These are phyloP conservation scores for Colletotrichum somersetense DNA, from an alignment of 2,329 filamentous ascomycete species.

Conservation along the genomic window DNA sequence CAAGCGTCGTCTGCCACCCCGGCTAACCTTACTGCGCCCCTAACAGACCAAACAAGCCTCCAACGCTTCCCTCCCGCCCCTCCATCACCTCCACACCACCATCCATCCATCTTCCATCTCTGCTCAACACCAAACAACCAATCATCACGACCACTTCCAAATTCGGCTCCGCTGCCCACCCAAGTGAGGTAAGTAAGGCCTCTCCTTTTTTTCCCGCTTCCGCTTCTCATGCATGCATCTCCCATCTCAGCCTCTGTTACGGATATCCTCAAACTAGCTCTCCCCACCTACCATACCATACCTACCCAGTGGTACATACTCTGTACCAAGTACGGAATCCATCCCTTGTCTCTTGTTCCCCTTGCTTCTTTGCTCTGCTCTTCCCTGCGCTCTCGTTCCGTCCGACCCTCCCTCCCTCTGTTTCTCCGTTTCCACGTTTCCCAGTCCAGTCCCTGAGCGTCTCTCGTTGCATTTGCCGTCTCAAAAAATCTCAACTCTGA, in stretches of 20 bases:
- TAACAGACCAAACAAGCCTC: conserved; percentile 3
- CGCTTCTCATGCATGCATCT: neutral
- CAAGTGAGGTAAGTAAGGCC: neutral
- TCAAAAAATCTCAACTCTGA: conserved; percentile 27
- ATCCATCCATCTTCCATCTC: no score
- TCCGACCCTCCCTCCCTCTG: neutral
- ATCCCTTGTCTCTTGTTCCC: neutral
- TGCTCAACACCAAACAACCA: neutral
- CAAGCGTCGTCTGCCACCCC: conserved; percentile 7
- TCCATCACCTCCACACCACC: conserved; percentile 16
- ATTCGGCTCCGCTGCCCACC: conserved; percentile 8
- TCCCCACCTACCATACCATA: neutral
- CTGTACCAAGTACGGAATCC: no score
- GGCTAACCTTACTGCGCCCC: conserved; percentile 38
- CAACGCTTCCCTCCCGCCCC: conserved; percentile 38
- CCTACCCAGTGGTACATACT: no score
- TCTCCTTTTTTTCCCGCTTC: neutral
- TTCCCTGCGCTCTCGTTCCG: conserved; percentile 3
- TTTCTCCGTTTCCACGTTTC: conserved; percentile 22
- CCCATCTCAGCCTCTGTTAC: conserved; percentile 14
- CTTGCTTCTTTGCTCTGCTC: neutral
- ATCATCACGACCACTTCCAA: neutral
- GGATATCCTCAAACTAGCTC: conserved; percentile 1
- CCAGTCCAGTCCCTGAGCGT: conserved; percentile 31
- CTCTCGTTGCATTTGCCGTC: conserved; percentile 39